Conservation (phyloP, 148 eudicot species). For the Chenopodium quinoa region DNA sequence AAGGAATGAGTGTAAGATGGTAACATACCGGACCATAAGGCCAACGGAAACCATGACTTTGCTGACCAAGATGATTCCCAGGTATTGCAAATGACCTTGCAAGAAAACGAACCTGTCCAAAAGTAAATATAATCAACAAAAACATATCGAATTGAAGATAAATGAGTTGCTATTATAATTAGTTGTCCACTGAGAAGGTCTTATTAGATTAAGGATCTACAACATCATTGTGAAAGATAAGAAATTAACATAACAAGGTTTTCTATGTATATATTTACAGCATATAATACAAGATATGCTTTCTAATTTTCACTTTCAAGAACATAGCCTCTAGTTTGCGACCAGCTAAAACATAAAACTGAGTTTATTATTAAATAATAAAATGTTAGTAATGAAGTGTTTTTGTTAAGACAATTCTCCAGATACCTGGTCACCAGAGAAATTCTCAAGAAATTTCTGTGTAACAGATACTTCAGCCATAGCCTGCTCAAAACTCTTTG, state of each 20-base stretch:
- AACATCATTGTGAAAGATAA: too few species aligned
- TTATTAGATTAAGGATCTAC: background rate
- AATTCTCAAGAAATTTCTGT: slow-evolving; percentile 86
- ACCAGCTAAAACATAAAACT: background rate
- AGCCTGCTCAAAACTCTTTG: slow-evolving; percentile 96
- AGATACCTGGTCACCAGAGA: slow-evolving; percentile 90
- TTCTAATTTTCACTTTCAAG: background rate
- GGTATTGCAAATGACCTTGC: slow-evolving; percentile 97
- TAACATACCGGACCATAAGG: slow-evolving; percentile 94
- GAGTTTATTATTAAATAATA: slow-evolving; percentile 1
- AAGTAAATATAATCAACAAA: background rate
- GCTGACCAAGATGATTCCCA: slow-evolving; percentile 99
- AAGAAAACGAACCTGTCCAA: slow-evolving; percentile 86
- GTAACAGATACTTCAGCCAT: slow-evolving; percentile 83
- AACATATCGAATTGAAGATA: slow-evolving; percentile 1
- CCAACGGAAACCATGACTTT: slow-evolving; percentile 99
- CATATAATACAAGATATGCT: too few species aligned
- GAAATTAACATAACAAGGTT: too few species aligned
- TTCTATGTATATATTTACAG: too few species aligned
- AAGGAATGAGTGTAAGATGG: slow-evolving; percentile 10
- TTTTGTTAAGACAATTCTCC: background rate
- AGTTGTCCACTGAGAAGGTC: background rate
- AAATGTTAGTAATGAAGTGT: background rate
- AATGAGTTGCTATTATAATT: background rate
- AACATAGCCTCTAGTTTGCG: background rate